A percentile compares a stretch with the other conserved stretches of the same genome.
Evolutionary conservation across 305 asterid genomes (phyloP).

Genomic region (Vinca major): DNA sequence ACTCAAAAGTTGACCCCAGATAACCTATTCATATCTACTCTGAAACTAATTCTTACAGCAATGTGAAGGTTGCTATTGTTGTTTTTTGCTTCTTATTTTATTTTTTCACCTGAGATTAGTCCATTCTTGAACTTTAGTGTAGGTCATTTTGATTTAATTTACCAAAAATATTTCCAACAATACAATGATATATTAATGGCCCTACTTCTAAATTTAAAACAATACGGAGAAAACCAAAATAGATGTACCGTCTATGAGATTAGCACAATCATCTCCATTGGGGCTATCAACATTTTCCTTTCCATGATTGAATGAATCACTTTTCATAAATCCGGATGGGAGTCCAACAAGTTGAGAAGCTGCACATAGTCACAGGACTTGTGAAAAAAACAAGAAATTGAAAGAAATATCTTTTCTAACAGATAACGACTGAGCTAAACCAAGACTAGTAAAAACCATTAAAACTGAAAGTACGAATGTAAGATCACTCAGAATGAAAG

Average conservation of each 20-base stretch:
- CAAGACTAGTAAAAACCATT: background rate
- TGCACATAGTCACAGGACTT: conserved; percentile 4
- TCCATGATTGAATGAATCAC: conserved; percentile 6
- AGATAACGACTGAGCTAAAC: background rate
- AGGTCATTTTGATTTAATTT: background rate
- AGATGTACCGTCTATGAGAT: background rate
- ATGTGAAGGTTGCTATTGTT: background rate
- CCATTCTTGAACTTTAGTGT: background rate
- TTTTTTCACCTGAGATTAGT: no score
- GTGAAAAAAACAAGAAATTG: background rate
- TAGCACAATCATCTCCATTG: conserved; percentile 5
- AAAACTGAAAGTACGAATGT: background rate
- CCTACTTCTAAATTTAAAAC: background rate
- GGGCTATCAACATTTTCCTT: background rate
- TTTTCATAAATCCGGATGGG: background rate
- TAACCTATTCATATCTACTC: background rate
- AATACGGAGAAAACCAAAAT: background rate
- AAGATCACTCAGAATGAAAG: background rate
- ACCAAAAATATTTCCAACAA: background rate
- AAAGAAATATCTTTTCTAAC: conserved; percentile 1
- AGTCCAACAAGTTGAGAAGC: conserved; percentile 5
- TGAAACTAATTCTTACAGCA: background rate
- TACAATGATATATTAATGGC: background rate
- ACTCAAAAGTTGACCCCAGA: no score
- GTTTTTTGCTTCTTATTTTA: background rate